Evolutionary conservation across 179 eudicot species (phyloP), one percentile per base, ranked within the genome.

Genomic region (Patellifolia procumbens): DNA sequence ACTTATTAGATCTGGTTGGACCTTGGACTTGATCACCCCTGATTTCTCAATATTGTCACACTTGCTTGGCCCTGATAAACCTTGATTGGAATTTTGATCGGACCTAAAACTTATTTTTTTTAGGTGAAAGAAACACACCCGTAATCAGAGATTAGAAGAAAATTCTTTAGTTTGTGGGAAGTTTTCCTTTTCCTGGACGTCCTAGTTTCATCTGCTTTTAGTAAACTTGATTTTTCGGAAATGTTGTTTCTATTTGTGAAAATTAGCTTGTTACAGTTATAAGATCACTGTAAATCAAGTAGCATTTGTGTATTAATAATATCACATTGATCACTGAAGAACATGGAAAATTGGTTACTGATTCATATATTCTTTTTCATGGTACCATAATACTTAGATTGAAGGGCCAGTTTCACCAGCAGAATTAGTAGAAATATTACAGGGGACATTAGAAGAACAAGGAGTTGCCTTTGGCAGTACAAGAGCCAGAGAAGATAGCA

Each of bases 391-490:
- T 68, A 31, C 28, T 32, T 74, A 94, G 98, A 82, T 92, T 60
- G 97, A 94, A 87, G 97, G 98, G 59, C 97, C 97, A 45, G 95
- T 91, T 34, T 88, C 97, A 20, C 92, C 93, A 10, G 90, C 86
- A 70, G 95, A 94, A 85, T 39, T 94, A 73, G 84, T 93, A 68
- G 97, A 90, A 80, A 87, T 89, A 67, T 72, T 92, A 56, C 97
- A 91, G 80, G 88, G 84, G 24, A 89, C 91, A 73, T 65, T 94
- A 76, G 98, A 94, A 34, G 97, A 94, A 81, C 95, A 91, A 81
- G 97, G 94, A 45, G 73, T 76, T 67, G 97, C 88, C 42, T 87
- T 88, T 69, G 91, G 91, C 24, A 82, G 85, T 76, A 74, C 77
- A 53, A 80, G 84, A 73, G 84, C 84, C 45, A 77, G 67, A 51